Percentiles rank a stretch among this genome's conserved stretches.
phyloP scores from a whole-genome alignment of 2,329 filamentous ascomycete genomes.

The Aspergillus puulaauensis region DNA sequence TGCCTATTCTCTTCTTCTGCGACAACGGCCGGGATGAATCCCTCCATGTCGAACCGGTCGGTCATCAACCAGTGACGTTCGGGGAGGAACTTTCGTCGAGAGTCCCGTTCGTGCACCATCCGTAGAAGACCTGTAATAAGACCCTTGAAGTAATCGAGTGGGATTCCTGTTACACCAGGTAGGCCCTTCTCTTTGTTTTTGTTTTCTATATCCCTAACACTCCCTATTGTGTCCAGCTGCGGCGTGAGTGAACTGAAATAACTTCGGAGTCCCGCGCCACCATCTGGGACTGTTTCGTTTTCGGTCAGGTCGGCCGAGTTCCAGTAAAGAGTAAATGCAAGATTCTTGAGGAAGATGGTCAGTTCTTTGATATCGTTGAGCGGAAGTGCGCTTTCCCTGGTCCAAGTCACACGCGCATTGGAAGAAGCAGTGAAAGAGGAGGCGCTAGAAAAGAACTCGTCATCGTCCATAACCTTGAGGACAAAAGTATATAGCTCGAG shows the following conservation, averaged over 20 bases:
- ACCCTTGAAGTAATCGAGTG: constrained; percentile 74
- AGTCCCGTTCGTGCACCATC: constrained; percentile 92
- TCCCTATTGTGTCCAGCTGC: constrained; percentile 22
- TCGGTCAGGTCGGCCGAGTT: constrained; percentile 66
- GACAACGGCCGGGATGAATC: constrained; percentile 83
- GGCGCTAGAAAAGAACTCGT: constrained; percentile 78
- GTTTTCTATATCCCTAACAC: constrained; percentile 35
- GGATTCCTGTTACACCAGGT: constrained; percentile 68
- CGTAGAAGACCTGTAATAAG: constrained; percentile 76
- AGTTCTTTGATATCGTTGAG: constrained; percentile 70
- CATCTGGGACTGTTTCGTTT: constrained; percentile 36
- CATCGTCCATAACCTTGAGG: constrained; percentile 88
- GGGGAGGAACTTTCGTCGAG: constrained; percentile 78
- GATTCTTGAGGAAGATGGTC: constrained; percentile 82
- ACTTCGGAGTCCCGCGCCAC: constrained; percentile 42
- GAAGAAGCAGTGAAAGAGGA: constrained; percentile 44
- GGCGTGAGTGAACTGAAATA: constrained; percentile 43
- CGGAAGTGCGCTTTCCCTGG: constrained; percentile 65
- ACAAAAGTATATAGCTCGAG: constrained; percentile 93
- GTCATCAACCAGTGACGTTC: constrained; percentile 94
- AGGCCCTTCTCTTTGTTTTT: constrained; percentile 50
- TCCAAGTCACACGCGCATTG: constrained; percentile 55
- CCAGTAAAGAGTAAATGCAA: constrained; percentile 87
- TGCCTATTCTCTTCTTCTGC: constrained; percentile 78
- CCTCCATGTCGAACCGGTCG: constrained; percentile 78